phyloP scores from a whole-genome alignment of 176 grass and related monocot species.

The Guadua angustifolia region DNA sequence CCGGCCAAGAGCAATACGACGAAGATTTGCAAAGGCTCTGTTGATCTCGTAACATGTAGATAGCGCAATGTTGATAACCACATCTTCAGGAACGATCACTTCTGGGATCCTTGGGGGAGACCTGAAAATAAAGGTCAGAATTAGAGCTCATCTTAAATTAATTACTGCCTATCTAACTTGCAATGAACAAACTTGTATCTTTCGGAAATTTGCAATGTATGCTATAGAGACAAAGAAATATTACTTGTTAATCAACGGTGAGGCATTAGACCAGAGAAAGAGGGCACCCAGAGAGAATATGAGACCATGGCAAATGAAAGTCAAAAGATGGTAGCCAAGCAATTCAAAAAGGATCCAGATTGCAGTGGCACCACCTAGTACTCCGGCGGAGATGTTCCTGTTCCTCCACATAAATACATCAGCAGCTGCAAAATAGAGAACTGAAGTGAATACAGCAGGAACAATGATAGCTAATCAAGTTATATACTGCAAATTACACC shows the following conservation, averaged over 20 bases:
- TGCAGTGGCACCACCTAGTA: constrained; percentile 71
- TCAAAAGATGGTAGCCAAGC: constrained; percentile 83
- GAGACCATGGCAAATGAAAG: constrained; percentile 78
- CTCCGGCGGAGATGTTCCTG: constrained; percentile 83
- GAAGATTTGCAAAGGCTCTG: constrained; percentile 65
- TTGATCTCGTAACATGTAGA: constrained; percentile 75
- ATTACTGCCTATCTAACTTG: not conserved
- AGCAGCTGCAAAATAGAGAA: constrained; percentile 73
- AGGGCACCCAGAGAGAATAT: constrained; percentile 76
- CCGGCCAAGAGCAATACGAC: constrained; percentile 73
- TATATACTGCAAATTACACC: constrained; percentile 11
- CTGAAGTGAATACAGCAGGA: constrained; percentile 13
- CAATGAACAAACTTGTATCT: not conserved
- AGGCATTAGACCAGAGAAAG: constrained; percentile 92
- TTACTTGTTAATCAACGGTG: constrained; percentile 83
- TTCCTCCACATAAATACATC: constrained; percentile 94
- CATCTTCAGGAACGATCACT: constrained; percentile 73
- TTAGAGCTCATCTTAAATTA: not conserved
- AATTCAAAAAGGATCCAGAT: constrained; percentile 88
- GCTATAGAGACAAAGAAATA: not conserved
- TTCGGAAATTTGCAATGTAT: constrained; percentile 10
- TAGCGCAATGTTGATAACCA: constrained; percentile 62
- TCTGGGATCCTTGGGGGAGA: constrained; percentile 66
- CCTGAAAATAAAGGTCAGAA: constrained; percentile 55
- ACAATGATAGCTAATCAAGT: not conserved